phyloP scores from a whole-genome alignment of 139 green algal genomes.

The Coelastrella sp. region DNA sequence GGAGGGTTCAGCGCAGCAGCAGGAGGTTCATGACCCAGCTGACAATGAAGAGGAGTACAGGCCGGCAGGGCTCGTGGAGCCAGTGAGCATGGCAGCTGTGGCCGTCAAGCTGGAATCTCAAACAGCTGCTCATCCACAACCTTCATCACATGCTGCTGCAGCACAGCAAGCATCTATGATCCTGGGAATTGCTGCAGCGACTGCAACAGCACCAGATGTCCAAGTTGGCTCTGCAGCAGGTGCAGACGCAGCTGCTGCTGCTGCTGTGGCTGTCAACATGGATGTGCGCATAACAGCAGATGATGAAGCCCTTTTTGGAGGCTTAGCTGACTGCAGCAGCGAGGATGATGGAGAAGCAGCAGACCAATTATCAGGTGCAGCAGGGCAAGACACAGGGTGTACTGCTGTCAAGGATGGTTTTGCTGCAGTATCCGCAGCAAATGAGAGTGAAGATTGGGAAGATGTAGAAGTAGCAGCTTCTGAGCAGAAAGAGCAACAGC shows the following conservation, averaged over 20 bases:
- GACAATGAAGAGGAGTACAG: neutral
- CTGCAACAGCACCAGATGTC: neutral
- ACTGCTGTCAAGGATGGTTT: neutral
- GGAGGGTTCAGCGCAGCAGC: neutral
- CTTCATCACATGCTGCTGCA: neutral
- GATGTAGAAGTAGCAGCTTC: neutral
- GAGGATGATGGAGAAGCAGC: neutral
- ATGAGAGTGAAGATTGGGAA: neutral
- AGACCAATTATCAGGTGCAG: neutral
- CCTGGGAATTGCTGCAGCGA: neutral
- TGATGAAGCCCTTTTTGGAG: conserved; percentile 14
- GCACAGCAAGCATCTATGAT: neutral
- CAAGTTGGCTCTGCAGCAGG: neutral
- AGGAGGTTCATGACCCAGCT: neutral
- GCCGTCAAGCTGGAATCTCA: neutral
- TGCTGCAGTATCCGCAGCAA: neutral
- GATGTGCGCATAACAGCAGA: neutral
- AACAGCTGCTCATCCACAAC: neutral
- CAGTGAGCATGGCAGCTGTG: neutral
- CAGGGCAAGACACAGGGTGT: too few relatives aligned
- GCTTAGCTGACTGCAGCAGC: conserved; percentile 26
- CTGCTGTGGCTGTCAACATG: neutral
- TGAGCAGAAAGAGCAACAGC: conserved; percentile 16
- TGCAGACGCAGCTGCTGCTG: conserved; percentile 1
- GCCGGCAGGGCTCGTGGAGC: neutral